phyloP scores from a whole-genome alignment of 179 eudicot species.

The Corrigiola litoralis region DNA sequence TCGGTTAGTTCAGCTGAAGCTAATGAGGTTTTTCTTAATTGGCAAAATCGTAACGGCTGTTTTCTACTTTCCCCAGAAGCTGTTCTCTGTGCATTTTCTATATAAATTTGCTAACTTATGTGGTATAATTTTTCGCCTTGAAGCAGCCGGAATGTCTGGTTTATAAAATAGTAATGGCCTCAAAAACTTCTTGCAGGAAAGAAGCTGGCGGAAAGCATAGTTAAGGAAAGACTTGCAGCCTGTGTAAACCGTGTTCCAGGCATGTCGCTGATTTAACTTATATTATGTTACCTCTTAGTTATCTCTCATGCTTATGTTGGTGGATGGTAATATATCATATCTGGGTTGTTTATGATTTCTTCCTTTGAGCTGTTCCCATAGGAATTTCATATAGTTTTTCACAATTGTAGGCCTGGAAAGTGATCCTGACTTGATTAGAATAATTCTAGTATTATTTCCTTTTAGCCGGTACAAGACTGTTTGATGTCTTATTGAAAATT shows the following conservation, averaged over 20 bases:
- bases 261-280: conserved; percentile 11
- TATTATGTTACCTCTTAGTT: background rate
- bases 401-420: too few species aligned
- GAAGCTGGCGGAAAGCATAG: conserved; percentile 84
- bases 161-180: background rate
- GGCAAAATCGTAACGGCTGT: background rate
- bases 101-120: background rate
- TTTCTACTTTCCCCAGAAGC: background rate
- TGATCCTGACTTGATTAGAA: too few species aligned
- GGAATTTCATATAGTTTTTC: too few species aligned
- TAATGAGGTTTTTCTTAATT: too few species aligned
- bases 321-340: background rate
- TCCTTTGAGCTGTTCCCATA: background rate
- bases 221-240: conserved; percentile 92
- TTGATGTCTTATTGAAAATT: too few species aligned
- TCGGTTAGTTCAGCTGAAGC: too few species aligned
- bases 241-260: conserved; percentile 99
- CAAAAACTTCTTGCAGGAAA: conserved; percentile 42
- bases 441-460: too few species aligned
- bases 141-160: background rate
- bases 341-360: background rate
- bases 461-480: too few species aligned
- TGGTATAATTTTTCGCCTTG: background rate
- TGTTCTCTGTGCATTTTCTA: background rate
- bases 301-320: background rate